Evolutionary conservation across 2,329 filamentous ascomycete species (phyloP), one percentile per base, ranked within the genome.

Genomic region (Cordyceps militaris): DNA sequence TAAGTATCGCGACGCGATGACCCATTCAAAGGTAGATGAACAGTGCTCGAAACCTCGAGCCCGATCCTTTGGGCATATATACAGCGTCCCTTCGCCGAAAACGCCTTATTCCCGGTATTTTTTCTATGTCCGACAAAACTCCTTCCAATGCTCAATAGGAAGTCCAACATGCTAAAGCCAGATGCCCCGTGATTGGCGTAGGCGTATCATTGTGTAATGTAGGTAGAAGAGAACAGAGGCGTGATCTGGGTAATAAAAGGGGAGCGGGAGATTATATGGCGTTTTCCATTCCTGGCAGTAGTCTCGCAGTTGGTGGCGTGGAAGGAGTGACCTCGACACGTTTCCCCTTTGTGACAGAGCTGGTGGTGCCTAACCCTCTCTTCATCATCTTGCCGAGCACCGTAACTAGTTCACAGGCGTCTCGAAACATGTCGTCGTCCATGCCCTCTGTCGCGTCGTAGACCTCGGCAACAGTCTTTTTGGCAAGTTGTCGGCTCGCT

Each of bases 401-500:
- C 1, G 88, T 87, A 9, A 97, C 92, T 13, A 97, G 79, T 66
- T 93, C 88, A 59, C 91, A 91, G 0, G 92, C 91, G 70, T 97
- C 94, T 63, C 88, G 84, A 69, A 97, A 99, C 77, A 94, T 95
- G 63, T 95, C 91, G 66, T 97, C 92, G 59, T 95, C 90, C 84
- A 97, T 93, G 21, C 89, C 90, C 71, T 97, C 92, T 55, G 88
- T 85, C 1, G 91, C 91, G 58, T 91, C 88, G 68, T 97, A 97
- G 1, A 97, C 93, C 65, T 96, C 91, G 43, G 88, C 82, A 60
- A 97, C 94, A 3, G 92, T 90, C 38, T 86, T 81, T 66, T 89
- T 87, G 11, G 94, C 93, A 14, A 97, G 72, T 56, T 82, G 81
- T 32, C 92, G 82, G 53, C 90, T 91, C 36, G 79, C 84, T 23